Conservation (phyloP, 2,329 filamentous ascomycete species). For the Aureobasidium sp. region DNA sequence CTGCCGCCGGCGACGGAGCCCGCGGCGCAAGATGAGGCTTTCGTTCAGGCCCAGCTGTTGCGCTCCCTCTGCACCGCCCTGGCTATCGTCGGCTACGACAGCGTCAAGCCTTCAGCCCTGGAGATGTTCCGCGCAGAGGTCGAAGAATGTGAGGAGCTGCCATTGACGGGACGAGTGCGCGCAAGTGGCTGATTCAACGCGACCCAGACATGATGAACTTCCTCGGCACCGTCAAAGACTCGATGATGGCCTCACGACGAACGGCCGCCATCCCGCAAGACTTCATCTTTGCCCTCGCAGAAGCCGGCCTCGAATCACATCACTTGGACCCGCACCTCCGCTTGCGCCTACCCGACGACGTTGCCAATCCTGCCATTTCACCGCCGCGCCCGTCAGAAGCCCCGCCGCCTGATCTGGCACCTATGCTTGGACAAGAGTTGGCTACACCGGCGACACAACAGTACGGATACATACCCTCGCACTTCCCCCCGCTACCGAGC, state of each 20-base stretch:
- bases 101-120: conserved; percentile 46
- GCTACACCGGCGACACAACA: conserved; percentile 39
- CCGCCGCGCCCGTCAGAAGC: conserved; percentile 32
- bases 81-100: conserved; percentile 45
- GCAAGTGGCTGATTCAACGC: conserved; percentile 18
- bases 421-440: conserved; percentile 44
- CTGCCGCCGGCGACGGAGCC: conserved; percentile 24
- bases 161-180: conserved; percentile 29
- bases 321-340: conserved; percentile 34
- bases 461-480: conserved; percentile 46
- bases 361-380: conserved; percentile 31
- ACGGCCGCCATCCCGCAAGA: conserved; percentile 49
- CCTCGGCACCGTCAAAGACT: conserved; percentile 44
- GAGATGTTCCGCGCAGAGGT: conserved; percentile 46
- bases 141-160: conserved; percentile 39
- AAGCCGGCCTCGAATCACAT: conserved; percentile 18
- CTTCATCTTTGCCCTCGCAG: conserved; percentile 44
- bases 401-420: conserved; percentile 35
- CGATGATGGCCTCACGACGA: conserved; percentile 50
- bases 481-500: conserved; percentile 55
- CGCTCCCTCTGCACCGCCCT: conserved; percentile 47
- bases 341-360: conserved; percentile 24
- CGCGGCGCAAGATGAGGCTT: conserved; percentile 40
- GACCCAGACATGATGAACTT: conserved; percentile 45
- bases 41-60: conserved; percentile 46